phyloP scores from a whole-genome alignment of 495 filamentous ascomycete genomes.

The Xylaria telfairii region DNA sequence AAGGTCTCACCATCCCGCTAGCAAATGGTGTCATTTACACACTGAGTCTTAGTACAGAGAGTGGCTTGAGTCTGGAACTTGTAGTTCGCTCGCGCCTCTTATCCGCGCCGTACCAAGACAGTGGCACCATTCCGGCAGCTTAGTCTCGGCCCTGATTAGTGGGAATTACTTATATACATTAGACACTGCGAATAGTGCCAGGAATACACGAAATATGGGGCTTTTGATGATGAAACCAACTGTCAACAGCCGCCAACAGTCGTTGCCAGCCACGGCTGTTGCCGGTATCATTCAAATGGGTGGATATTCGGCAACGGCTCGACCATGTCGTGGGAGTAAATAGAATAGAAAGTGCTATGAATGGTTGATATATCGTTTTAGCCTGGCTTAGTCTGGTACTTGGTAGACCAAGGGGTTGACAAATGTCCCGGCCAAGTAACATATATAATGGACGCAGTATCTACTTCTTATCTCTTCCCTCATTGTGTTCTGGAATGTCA shows the following conservation, averaged over 20 bases:
- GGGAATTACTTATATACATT: not conserved
- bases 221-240: not conserved
- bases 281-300: slow-evolving; percentile 9
- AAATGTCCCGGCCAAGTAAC: not conserved
- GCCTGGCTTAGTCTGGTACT: not conserved
- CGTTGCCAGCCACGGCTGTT: not conserved
- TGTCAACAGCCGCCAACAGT: not conserved
- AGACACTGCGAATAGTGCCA: not conserved
- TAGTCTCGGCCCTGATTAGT: not conserved
- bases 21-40: slow-evolving; percentile 4
- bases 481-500: slow-evolving; percentile 1
- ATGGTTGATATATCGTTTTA: not conserved
- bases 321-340: not conserved
- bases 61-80: slow-evolving; percentile 19
- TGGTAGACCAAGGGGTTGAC: not conserved
- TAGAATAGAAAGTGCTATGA: too few species aligned
- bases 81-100: not conserved
- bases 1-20: not conserved
- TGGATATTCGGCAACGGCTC: slow-evolving; percentile 16
- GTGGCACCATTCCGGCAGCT: not conserved
- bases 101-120: slow-evolving; percentile 1
- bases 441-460: slow-evolving; percentile 12
- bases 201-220: slow-evolving; percentile 1
- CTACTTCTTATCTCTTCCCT: not conserved
- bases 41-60: not conserved